These are phyloP conservation scores for Xylariales sp. DNA, from an alignment of 2,329 filamentous ascomycete genomes.

Conservation along the genomic window DNA sequence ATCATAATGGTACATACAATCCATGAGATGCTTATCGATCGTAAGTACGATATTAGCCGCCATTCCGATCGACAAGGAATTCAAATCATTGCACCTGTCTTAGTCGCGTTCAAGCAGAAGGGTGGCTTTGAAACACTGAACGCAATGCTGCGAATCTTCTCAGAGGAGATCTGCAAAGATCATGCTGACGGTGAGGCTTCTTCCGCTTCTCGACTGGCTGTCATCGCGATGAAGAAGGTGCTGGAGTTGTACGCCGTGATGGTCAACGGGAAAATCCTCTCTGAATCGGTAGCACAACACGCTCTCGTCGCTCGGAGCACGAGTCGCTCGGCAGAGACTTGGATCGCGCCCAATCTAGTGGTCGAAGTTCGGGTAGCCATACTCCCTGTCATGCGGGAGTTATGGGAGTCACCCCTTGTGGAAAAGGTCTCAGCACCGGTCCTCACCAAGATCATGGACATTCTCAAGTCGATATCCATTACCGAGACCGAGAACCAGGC, in stretches of 20 bases:
- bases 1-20: slow-evolving; percentile 75
- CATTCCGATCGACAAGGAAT: slow-evolving; percentile 43
- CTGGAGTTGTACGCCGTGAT: slow-evolving; percentile 76
- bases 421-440: slow-evolving; percentile 75
- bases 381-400: slow-evolving; percentile 66
- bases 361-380: slow-evolving; percentile 81
- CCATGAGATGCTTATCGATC: slow-evolving; percentile 74
- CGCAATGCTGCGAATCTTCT: slow-evolving; percentile 65
- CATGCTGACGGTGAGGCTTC: slow-evolving; percentile 36
- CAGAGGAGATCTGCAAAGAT: slow-evolving; percentile 46
- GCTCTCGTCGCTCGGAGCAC: slow-evolving; percentile 35
- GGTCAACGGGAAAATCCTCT: slow-evolving; percentile 71
- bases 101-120: slow-evolving; percentile 81
- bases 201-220: slow-evolving; percentile 44
- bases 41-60: slow-evolving; percentile 36
- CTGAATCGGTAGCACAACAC: slow-evolving; percentile 64
- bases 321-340: slow-evolving; percentile 37
- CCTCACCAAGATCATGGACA: slow-evolving; percentile 75
- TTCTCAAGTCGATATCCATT: slow-evolving; percentile 71
- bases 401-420: slow-evolving; percentile 83
- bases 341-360: slow-evolving; percentile 66
- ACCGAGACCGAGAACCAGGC: slow-evolving; percentile 71
- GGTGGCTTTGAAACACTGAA: slow-evolving; percentile 73
- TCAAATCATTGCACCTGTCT: slow-evolving; percentile 66
- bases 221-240: slow-evolving; percentile 70